A percentile compares a stretch with the other conserved stretches of the same genome.
These are phyloP conservation scores for Crithidia sp. DNA, from an alignment of 208 protist genomes.

Conservation along the genomic window DNA sequence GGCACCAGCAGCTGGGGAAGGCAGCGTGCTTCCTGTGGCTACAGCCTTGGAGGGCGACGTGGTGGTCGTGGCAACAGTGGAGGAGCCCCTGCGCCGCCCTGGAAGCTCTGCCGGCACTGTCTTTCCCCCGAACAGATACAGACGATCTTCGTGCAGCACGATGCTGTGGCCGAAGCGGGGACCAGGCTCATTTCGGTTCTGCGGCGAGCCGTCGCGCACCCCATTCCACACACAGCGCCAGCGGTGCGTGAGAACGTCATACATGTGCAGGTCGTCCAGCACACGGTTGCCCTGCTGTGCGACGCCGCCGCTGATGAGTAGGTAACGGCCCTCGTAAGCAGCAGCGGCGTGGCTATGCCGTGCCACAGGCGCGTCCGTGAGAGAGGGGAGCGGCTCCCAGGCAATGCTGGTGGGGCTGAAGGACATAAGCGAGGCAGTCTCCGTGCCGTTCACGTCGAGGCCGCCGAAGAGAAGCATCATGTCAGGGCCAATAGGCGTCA, in stretches of 20 bases:
- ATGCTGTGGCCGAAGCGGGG: conserved; percentile 77
- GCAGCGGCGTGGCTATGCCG: conserved; percentile 78
- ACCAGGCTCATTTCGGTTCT: conserved; percentile 65
- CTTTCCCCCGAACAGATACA: conserved; percentile 82
- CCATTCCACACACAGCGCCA: conserved; percentile 72
- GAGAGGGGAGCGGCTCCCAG: conserved; percentile 71
- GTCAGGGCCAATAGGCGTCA: conserved; percentile 54
- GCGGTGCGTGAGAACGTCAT: conserved; percentile 55
- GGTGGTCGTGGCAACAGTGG: background rate
- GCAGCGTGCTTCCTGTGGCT: background rate
- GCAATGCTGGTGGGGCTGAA: conserved; percentile 64
- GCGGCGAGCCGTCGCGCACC: conserved; percentile 19
- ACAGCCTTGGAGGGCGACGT: background rate
- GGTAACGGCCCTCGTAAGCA: conserved; percentile 64
- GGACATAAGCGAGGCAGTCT: conserved; percentile 54
- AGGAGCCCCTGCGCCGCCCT: conserved; percentile 14
- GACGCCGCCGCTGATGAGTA: conserved; percentile 74
- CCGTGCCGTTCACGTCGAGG: conserved; percentile 48
- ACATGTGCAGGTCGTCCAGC: conserved; percentile 70
- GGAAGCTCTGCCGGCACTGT: conserved; percentile 31
- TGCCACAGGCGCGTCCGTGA: conserved; percentile 35
- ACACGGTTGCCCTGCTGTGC: conserved; percentile 37
- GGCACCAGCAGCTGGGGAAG: background rate
- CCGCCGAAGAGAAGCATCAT: conserved; percentile 74
- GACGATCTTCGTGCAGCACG: conserved; percentile 63